Evolutionary conservation across 345 rosid genomes (phyloP).

Genomic region (Draba incana): DNA sequence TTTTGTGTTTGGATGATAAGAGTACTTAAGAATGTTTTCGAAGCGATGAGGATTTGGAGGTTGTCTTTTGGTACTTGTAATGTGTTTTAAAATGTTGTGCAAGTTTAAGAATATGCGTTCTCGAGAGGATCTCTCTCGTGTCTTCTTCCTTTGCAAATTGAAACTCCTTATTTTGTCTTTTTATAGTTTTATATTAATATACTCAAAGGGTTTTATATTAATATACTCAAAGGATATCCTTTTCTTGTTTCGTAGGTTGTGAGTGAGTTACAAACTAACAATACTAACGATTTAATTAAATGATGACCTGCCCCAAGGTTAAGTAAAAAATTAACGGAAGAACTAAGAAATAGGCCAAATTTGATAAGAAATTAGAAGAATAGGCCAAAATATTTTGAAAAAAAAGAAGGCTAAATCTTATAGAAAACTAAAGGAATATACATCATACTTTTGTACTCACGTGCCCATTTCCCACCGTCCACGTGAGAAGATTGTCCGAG

Average conservation of each 20-base stretch:
- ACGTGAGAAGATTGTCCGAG: constrained; percentile 17
- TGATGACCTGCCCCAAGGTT: too few species aligned
- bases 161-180: constrained; percentile 24
- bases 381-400: too few species aligned
- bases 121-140: constrained; percentile 35
- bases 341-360: too few species aligned
- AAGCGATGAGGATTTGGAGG: constrained; percentile 4
- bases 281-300: too few species aligned
- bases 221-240: constrained; percentile 25
- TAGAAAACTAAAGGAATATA: too few species aligned
- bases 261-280: neutral
- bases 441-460: neutral
- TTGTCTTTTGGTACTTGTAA: constrained; percentile 7
- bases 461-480: constrained; percentile 27
- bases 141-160: constrained; percentile 29
- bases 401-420: too few species aligned
- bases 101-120: constrained; percentile 34
- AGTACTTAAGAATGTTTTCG: constrained; percentile 17
- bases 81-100: constrained; percentile 14
- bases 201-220: constrained; percentile 2
- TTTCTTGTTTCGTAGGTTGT: constrained; percentile 17
- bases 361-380: too few species aligned
- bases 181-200: neutral
- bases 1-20: constrained; percentile 19
- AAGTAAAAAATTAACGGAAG: too few species aligned